Evolutionary conservation across 106 monocot genomes (phyloP), one percentile per base, ranked within the genome.

Genomic region (Hemerocallis citrina): DNA sequence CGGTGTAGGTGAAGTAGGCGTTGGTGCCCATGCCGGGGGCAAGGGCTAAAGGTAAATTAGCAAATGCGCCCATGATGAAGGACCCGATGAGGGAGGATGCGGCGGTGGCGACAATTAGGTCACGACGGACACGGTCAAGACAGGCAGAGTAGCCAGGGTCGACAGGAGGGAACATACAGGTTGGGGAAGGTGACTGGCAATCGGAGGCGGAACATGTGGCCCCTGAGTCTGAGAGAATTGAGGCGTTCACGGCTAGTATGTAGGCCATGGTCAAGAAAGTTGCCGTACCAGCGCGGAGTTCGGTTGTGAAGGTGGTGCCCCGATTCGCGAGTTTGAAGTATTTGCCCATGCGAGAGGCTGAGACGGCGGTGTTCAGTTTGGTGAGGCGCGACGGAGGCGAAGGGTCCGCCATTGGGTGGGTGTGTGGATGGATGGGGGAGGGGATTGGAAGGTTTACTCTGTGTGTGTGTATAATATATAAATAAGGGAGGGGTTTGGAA

Each of bases 21-120:
- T 71, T 77, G 42, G 77, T 33, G 52, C 77, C 77, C 77, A 77
- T 77, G 29, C 77, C 77, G 19, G 77, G 77, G 22, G 77, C 77
- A 21, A 77, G 71, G 29, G 69, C 77, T 12, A 77, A 34, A 2
- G 77, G 77, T 43, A 77, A 71, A 55, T 77, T 77, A 28, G 77
- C 71, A 38, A 77, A 19, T 57, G 55, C 34, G 45, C 77, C 77
- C 77, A 77, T 77, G 70, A 77, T 28, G 71, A 48, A 19, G 45
- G 71, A 72, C 7, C 71, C 77, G 43, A 77, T 65, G 29, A 66
- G 1, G 66, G 77, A 77, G 28, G 77, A 42, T 27, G 61, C 70
- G 34, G 66, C 66, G 52, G 77, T 71, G 54, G 77, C 77, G 43
- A 67, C 66, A 41, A 77, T 77, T n/a, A 77, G 77, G 61, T 77